Evolutionary conservation across 306 rosid species (phyloP), one percentile per base, ranked within the genome.

Genomic region (Pyrus communis): DNA sequence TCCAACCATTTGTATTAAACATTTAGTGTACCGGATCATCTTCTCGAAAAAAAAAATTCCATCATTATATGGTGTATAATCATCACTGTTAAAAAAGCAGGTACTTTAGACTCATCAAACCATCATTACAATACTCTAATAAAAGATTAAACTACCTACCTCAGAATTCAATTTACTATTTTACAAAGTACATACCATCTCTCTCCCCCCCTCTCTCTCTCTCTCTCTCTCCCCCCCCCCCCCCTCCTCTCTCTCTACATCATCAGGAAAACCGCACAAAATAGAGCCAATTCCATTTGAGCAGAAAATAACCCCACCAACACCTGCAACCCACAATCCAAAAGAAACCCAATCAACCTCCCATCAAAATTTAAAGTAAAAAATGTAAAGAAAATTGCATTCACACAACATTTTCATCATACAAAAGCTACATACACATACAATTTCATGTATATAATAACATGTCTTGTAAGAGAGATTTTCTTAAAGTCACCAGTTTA

Each of bases 11-110:
- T 35, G 40, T 7, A 35, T 35, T 35, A 35, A 0, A 35, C 40
- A 33, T 0, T 35, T 35, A 35, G 9, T 35, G 2, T 35, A 35
- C 9, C 0, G 0, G 1, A 35, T 0, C 1, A 0, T 35, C 0
- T 35, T 35, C 9, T 33, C 2, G 0, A 33, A 1, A 35, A 1
- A 7, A 35, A 35, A 35, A 7, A 1, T 1, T 7, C 7, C 40
- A 35, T 35, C 69, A 78, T 81, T 84, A 86, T 85, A 78, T 70
- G 86, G 85, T 84, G 76, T 86, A 89, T 91, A 86, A 91, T 91
- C 88, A 89, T 83, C 85, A 81, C 84, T 75, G 83, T 87, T 84
- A 85, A 87, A 88, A 38, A 38, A 38, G 42, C 42, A 7, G 90
- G 91, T 87, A 84, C 93, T 87, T 87, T 88, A 71, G 84, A 80